A percentile compares a stretch with the other conserved stretches of the same genome.
phyloP scores from a whole-genome alignment of 352 stramenopile genomes.

The Pythium aphanidermatum region DNA sequence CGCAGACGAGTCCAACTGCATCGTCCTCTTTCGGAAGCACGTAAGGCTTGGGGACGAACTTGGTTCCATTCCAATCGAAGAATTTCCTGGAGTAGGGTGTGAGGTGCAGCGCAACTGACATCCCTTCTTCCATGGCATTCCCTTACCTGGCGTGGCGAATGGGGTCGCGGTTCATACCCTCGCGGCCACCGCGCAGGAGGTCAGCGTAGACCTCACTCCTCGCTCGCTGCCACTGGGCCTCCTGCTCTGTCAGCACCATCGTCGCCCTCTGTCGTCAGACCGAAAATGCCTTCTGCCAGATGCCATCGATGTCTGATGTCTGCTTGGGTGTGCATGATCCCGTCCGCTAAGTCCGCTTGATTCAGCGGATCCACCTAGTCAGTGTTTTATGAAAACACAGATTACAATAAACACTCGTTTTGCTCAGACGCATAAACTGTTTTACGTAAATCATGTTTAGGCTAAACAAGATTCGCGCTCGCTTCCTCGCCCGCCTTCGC shows the following conservation, averaged over 20 bases:
- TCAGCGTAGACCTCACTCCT: constrained; percentile 12
- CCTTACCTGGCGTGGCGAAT: constrained; percentile 16
- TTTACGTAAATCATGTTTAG: not conserved
- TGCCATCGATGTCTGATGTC: constrained; percentile 1
- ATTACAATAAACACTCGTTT: too few species aligned
- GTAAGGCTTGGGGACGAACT: constrained; percentile 46
- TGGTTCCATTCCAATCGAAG: constrained; percentile 17
- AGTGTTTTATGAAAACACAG: too few species aligned
- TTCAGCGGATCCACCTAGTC: too few species aligned
- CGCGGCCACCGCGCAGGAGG: constrained; percentile 9
- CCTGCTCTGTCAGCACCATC: constrained; percentile 11
- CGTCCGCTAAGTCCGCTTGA: too few species aligned
- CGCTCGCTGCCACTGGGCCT: constrained; percentile 11
- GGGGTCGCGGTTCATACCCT: constrained; percentile 12
- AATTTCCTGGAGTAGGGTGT: constrained; percentile 6
- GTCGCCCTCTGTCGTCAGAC: not conserved
- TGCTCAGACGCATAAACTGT: not conserved
- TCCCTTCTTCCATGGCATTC: not conserved
- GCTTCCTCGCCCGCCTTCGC: not conserved
- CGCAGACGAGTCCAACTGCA: constrained; percentile 42
- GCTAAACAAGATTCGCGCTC: not conserved
- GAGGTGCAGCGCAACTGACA: not conserved
- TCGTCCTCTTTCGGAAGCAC: constrained; percentile 36
- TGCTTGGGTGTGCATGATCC: not conserved
- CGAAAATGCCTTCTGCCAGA: too few species aligned